Percentiles rank a stretch among this genome's conserved stretches.
phyloP scores from a whole-genome alignment of 2,329 filamentous ascomycete species.

The Venturia aucupariae region DNA sequence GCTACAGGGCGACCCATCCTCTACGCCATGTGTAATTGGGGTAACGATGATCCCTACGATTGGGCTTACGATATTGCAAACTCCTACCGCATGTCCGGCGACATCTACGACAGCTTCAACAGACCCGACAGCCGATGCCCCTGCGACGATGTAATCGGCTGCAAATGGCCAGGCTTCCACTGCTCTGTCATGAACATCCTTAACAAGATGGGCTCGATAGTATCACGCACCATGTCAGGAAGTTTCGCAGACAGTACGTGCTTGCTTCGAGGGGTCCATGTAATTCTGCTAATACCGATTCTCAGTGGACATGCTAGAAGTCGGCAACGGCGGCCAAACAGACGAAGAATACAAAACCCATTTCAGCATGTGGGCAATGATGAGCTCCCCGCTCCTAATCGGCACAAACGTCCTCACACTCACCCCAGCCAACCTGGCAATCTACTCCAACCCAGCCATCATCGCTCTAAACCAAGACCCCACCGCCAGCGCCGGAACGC shows the following conservation, averaged over 20 bases:
- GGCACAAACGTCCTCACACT: slow-evolving; percentile 36
- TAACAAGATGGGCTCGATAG: slow-evolving; percentile 37
- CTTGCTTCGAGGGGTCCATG: no score
- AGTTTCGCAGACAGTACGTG: slow-evolving; percentile 36
- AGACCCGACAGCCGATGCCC: slow-evolving; percentile 34
- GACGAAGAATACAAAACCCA: slow-evolving; percentile 38
- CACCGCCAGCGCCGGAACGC: slow-evolving; percentile 30
- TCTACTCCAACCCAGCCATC: slow-evolving; percentile 40
- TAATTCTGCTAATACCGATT: slow-evolving; percentile 6
- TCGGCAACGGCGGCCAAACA: slow-evolving; percentile 34
- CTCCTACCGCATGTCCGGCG: slow-evolving; percentile 38
- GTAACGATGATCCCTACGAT: slow-evolving; percentile 30
- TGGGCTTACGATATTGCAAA: slow-evolving; percentile 41
- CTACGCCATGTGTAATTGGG: slow-evolving; percentile 44
- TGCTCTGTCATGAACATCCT: slow-evolving; percentile 43
- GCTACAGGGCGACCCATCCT: slow-evolving; percentile 36
- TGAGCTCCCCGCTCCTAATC: slow-evolving; percentile 40
- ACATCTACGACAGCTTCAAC: slow-evolving; percentile 39
- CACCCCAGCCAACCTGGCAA: slow-evolving; percentile 34
- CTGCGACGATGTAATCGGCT: slow-evolving; percentile 34
- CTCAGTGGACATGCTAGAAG: slow-evolving; percentile 37
- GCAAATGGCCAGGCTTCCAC: slow-evolving; percentile 37
- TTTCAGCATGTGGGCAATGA: slow-evolving; percentile 41
- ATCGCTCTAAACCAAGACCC: slow-evolving; percentile 43
- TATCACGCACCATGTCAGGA: slow-evolving; percentile 32